phyloP scores from a whole-genome alignment of 1,284 basidiomycete species.

The Lentinula novae-zelandiae region DNA sequence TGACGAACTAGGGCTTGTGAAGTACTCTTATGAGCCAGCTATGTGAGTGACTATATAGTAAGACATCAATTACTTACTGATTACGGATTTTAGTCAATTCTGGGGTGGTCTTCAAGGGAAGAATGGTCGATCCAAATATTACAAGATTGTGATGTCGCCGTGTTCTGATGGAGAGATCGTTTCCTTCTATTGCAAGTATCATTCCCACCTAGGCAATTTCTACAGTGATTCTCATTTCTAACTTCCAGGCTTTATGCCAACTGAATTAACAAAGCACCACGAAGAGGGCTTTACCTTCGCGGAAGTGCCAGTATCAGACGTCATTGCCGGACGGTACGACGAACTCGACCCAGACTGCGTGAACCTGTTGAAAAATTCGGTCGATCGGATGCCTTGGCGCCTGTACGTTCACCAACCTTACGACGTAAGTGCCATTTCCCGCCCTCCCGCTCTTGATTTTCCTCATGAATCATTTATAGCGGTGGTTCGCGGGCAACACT shows the following conservation, averaged over 20 bases:
- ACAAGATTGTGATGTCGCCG: constrained; percentile 34
- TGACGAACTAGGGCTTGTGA: constrained; percentile 26
- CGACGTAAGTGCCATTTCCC: constrained; percentile 16
- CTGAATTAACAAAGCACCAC: constrained; percentile 29
- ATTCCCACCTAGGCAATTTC: background rate
- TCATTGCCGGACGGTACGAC: constrained; percentile 26
- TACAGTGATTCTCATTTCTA: background rate
- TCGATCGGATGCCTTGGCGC: constrained; percentile 33
- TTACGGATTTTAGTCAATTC: constrained; percentile 23
- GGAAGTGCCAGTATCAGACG: constrained; percentile 28
- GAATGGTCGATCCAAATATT: constrained; percentile 30
- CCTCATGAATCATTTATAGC: constrained; percentile 10
- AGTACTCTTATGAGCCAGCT: constrained; percentile 28
- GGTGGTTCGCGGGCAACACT: constrained; percentile 27
- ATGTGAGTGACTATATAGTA: constrained; percentile 20
- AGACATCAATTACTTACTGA: background rate
- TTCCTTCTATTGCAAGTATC: constrained; percentile 26
- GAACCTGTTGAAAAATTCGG: constrained; percentile 26
- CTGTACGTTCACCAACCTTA: constrained; percentile 31
- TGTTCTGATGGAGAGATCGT: constrained; percentile 28
- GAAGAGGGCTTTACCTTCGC: constrained; percentile 30
- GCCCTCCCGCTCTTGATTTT: background rate
- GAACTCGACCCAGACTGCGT: constrained; percentile 29
- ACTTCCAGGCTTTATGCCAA: constrained; percentile 30
- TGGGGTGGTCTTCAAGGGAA: constrained; percentile 27